phyloP scores from a whole-genome alignment of 495 filamentous ascomycete species.

The Aspergillus heteromorphus region DNA sequence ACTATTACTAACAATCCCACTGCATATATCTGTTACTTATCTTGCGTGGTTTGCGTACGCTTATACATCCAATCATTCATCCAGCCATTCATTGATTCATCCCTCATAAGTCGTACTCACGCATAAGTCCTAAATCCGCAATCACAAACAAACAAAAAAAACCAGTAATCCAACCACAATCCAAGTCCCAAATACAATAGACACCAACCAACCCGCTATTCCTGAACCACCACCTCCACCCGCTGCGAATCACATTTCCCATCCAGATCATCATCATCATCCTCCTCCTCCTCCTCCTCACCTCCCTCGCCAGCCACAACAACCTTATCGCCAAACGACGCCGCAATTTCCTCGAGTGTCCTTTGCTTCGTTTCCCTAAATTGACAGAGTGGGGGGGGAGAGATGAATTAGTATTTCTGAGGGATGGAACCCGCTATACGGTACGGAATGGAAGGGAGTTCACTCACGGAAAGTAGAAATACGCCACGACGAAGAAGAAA shows the following conservation, averaged over 20 bases:
- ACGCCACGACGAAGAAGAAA: constrained; percentile 47
- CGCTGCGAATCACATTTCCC: constrained; percentile 13
- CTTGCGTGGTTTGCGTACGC: no score
- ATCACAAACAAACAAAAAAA: not conserved
- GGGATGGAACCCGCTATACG: not conserved
- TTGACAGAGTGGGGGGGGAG: no score
- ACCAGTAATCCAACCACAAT: not conserved
- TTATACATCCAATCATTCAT: no score
- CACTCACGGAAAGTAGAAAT: constrained; percentile 50
- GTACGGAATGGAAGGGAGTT: no score
- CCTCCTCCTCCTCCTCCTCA: constrained; percentile 9
- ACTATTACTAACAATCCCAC: no score
- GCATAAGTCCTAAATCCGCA: no score
- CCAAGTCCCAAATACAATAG: not conserved
- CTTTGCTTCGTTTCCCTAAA: constrained; percentile 52
- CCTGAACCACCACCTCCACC: constrained; percentile 11
- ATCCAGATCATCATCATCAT: constrained; percentile 9
- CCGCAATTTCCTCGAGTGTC: constrained; percentile 54
- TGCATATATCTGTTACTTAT: no score
- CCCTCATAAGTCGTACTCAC: no score
- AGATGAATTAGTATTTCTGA: no score
- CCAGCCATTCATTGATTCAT: no score
- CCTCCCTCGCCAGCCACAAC: constrained; percentile 32
- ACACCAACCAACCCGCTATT: not conserved
- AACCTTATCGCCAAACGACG: constrained; percentile 52